These are phyloP conservation scores for Fusarium coffeatum DNA, from an alignment of 2,329 filamentous ascomycete species.

Conservation along the genomic window DNA sequence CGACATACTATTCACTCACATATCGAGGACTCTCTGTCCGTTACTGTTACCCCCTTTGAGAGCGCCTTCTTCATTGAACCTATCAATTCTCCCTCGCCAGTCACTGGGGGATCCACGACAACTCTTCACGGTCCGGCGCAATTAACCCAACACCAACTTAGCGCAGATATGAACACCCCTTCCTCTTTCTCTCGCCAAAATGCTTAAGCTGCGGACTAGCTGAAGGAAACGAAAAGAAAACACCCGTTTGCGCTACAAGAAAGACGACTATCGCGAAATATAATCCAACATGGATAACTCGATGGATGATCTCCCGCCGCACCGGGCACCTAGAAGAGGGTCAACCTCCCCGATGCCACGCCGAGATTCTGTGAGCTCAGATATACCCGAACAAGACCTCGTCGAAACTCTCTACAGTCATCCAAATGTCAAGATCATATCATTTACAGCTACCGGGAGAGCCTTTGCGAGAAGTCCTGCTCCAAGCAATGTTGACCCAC, in stretches of 20 bases:
- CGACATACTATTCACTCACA: background rate
- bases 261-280: conserved; percentile 5
- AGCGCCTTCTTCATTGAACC: background rate
- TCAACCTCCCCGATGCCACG: conserved; percentile 53
- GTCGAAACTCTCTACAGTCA: conserved; percentile 82
- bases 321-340: conserved; percentile 51
- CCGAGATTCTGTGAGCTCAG: conserved; percentile 38
- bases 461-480: conserved; percentile 49
- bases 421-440: conserved; percentile 75
- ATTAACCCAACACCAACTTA: conserved; percentile 22
- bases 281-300: conserved; percentile 39
- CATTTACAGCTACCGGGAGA: conserved; percentile 59
- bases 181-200: conserved; percentile 34
- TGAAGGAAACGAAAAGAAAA: conserved; percentile 1
- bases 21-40: conserved; percentile 11
- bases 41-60: conserved; percentile 1
- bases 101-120: conserved; percentile 23
- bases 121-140: conserved; percentile 12
- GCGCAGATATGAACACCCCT: conserved; percentile 39
- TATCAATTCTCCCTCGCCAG: conserved; percentile 25
- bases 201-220: conserved; percentile 39
- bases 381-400: conserved; percentile 39
- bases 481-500: conserved; percentile 57
- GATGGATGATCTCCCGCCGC: conserved; percentile 35
- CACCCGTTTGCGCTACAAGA: conserved; percentile 19